These are phyloP conservation scores for Hordeum marinum DNA, from an alignment of 176 grass and related monocot species.

Conservation along the genomic window DNA sequence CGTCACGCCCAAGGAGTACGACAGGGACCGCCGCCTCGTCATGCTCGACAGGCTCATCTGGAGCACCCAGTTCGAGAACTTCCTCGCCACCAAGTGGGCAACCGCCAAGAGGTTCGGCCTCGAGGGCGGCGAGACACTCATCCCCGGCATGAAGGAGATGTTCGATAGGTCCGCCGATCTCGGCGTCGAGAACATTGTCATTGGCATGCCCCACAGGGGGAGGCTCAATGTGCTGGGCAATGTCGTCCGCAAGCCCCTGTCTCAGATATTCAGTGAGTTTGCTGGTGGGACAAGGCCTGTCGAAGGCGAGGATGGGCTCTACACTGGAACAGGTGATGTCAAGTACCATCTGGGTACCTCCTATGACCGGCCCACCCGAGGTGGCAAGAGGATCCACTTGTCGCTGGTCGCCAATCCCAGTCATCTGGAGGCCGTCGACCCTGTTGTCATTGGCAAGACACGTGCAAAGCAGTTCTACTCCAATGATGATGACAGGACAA, in stretches of 20 bases:
- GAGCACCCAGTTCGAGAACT: constrained; percentile 97
- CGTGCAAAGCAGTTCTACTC: constrained; percentile 92
- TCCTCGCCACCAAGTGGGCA: constrained; percentile 92
- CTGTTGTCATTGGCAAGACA: constrained; percentile 86
- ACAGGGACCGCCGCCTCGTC: constrained; percentile 55
- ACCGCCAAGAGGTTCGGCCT: constrained; percentile 90
- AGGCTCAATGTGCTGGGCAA: constrained; percentile 93
- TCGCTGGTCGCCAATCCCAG: constrained; percentile 93
- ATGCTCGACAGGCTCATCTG: constrained; percentile 94
- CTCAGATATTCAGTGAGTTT: constrained; percentile 97
- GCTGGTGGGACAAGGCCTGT: constrained; percentile 83
- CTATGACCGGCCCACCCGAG: constrained; percentile 85
- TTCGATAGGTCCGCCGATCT: constrained; percentile 73
- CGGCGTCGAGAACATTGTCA: constrained; percentile 85
- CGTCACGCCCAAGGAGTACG: constrained; percentile 38
- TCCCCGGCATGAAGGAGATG: constrained; percentile 98
- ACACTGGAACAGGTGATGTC: constrained; percentile 90
- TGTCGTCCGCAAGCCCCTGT: constrained; percentile 81
- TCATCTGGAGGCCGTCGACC: constrained; percentile 88
- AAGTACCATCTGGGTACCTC: constrained; percentile 97
- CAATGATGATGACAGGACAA: constrained; percentile 80
- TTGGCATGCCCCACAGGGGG: constrained; percentile 95
- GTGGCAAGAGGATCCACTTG: constrained; percentile 82
- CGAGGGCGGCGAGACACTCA: constrained; percentile 84
- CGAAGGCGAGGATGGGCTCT: constrained; percentile 75